phyloP scores from a whole-genome alignment of 2,329 filamentous ascomycete genomes.

The Hawksworthiomyces lignivorus region DNA sequence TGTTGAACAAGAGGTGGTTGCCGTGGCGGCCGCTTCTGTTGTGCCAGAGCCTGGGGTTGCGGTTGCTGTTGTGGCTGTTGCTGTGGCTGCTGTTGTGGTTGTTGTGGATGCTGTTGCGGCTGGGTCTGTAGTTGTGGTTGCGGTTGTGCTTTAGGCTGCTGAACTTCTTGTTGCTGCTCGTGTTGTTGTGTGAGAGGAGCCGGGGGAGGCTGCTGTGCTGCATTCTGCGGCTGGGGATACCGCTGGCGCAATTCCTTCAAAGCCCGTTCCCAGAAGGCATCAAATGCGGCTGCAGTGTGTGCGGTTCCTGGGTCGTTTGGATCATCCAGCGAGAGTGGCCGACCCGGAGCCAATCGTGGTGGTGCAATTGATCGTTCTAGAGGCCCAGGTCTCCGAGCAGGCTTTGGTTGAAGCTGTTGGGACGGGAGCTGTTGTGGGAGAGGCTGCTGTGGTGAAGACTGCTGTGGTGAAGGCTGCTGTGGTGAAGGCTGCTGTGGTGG shows the following conservation, averaged over 20 bases:
- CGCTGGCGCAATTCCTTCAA: background rate
- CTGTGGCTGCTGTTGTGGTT: background rate
- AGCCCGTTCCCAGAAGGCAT: constrained; percentile 2
- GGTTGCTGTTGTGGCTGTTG: background rate
- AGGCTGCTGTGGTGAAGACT: too few relatives aligned
- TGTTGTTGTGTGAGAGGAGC: background rate
- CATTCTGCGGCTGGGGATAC: background rate
- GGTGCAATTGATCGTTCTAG: too few relatives aligned
- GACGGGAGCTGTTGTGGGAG: too few relatives aligned
- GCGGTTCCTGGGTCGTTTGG: background rate
- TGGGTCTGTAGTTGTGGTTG: background rate
- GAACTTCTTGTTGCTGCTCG: background rate
- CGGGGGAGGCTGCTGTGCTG: background rate
- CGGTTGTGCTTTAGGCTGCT: background rate
- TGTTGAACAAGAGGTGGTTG: background rate
- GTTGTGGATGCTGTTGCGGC: background rate
- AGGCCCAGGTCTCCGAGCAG: too few relatives aligned
- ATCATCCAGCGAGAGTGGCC: background rate
- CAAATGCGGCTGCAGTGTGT: background rate
- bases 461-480: too few relatives aligned
- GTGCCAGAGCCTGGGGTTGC: background rate
- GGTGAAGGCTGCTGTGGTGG: too few relatives aligned
- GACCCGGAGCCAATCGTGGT: background rate
- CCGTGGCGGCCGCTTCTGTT: background rate
- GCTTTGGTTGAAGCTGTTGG: too few relatives aligned